phyloP scores from a whole-genome alignment of 495 filamentous ascomycete species.

The Haplographium delicatum region DNA sequence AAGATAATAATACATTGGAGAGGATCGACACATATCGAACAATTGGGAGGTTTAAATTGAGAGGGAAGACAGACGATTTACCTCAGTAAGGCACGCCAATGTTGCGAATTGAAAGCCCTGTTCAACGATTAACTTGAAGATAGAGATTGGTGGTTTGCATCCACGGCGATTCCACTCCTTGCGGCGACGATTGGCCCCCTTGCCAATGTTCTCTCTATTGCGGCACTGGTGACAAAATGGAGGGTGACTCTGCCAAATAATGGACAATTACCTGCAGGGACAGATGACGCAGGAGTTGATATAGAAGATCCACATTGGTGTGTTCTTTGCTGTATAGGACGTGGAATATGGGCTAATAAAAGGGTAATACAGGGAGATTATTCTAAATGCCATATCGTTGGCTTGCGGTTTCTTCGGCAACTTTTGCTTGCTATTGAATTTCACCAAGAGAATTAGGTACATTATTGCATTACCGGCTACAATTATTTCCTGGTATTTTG shows the following conservation, averaged over 20 bases:
- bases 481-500: conserved; percentile 63
- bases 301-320: conserved; percentile 60
- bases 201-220: conserved; percentile 73
- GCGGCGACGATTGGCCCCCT: conserved; percentile 68
- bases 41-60: conserved; percentile 28
- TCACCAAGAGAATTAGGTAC: conserved; percentile 68
- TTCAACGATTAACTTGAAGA: not conserved
- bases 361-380: conserved; percentile 32
- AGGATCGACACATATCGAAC: conserved; percentile 12
- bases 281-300: conserved; percentile 43
- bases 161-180: conserved; percentile 67
- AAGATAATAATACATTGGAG: conserved; percentile 5
- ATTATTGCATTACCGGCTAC: conserved; percentile 66
- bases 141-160: conserved; percentile 68
- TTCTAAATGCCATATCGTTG: conserved; percentile 62
- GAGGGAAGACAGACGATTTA: conserved; percentile 32
- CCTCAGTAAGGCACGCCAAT: conserved; percentile 28
- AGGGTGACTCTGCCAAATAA: conserved; percentile 36
- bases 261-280: conserved; percentile 35
- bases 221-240: conserved; percentile 65
- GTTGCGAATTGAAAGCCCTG: not conserved
- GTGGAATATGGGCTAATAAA: not conserved
- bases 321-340: conserved; percentile 3
- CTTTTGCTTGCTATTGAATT: conserved; percentile 70
- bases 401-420: conserved; percentile 65